These are phyloP conservation scores for Lenwebbia sp. DNA, from an alignment of 345 rosid genomes.

Conservation along the genomic window DNA sequence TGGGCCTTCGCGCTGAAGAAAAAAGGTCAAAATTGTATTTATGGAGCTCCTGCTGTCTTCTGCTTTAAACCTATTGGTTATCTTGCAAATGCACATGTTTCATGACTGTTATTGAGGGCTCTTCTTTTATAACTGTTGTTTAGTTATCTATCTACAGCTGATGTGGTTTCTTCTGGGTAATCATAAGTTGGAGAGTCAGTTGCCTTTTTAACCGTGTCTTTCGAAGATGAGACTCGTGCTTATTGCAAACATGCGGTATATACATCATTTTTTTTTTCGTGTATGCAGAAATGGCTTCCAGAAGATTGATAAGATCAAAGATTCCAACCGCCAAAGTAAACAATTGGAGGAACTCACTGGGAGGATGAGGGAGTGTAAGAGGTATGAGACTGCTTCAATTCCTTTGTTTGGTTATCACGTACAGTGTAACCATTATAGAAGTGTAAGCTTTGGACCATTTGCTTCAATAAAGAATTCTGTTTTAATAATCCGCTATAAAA, in stretches of 20 bases:
- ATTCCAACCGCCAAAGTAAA: constrained; percentile 85
- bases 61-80: background rate
- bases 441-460: background rate
- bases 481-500: background rate
- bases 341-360: constrained; percentile 95
- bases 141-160: background rate
- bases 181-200: background rate
- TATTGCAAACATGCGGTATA: background rate
- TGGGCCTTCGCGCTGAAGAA: background rate
- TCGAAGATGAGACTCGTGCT: background rate
- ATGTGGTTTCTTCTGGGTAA: background rate
- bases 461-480: background rate
- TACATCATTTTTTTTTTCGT: background rate
- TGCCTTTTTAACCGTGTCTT: background rate
- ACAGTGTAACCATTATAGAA: background rate
- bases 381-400: constrained; percentile 21
- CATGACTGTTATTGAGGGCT: background rate
- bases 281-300: constrained; percentile 88
- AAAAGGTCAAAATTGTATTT: background rate
- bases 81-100: background rate
- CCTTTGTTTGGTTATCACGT: background rate
- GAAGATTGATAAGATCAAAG: constrained; percentile 91
- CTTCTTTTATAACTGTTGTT: background rate
- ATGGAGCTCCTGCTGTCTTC: background rate
- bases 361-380: constrained; percentile 95